Evolutionary conservation across 331 rosid genomes (phyloP).

Genomic region (Acacia pycnantha): DNA sequence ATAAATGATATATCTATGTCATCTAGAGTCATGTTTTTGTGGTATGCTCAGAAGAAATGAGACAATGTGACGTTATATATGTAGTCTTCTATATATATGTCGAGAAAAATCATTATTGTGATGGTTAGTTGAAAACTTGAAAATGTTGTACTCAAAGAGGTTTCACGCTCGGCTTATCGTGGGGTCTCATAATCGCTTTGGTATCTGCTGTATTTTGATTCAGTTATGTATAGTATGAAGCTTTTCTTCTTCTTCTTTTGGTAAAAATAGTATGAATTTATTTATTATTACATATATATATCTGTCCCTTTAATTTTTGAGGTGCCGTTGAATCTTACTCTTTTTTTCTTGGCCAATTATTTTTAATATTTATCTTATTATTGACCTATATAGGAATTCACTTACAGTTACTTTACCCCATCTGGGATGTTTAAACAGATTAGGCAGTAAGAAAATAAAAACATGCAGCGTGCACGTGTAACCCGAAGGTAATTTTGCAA

Average conservation of each 20-base stretch:
- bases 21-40: not conserved
- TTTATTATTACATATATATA: not conserved
- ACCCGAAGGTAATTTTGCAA: not conserved
- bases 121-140: not conserved
- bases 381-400: not conserved
- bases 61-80: not conserved
- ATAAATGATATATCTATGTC: constrained; percentile 25
- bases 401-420: not conserved
- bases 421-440: too few relatives aligned
- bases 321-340: not conserved
- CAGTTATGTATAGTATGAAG: not conserved
- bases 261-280: not conserved
- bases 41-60: not conserved
- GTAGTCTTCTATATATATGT: not conserved
- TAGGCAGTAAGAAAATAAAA: not conserved
- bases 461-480: not conserved
- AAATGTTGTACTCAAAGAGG: not conserved
- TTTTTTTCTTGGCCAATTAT: not conserved
- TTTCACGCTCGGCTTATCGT: not conserved
- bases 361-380: not conserved
- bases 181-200: not conserved
- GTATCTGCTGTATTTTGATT: not conserved
- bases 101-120: not conserved
- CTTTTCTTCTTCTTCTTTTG: not conserved
- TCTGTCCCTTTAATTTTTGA: not conserved